Base-by-base conservation (phyloP, 2,329 filamentous ascomycete species). In the Pyrenophora seminiperda region DNA sequence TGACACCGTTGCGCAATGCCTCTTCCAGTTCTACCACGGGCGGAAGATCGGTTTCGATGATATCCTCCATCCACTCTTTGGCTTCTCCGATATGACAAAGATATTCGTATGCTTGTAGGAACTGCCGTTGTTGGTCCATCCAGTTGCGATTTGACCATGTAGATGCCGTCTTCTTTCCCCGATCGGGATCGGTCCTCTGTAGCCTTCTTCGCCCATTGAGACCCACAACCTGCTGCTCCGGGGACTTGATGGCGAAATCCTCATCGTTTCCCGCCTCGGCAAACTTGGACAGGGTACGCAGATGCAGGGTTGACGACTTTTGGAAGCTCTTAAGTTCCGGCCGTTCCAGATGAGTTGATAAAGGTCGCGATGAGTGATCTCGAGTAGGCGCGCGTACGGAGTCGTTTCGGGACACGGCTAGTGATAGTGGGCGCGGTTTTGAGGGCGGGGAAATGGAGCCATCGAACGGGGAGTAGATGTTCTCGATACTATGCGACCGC, bases 81-180 rank as follows among this genome's bases (percentile, higher is more conserved):
- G 94, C 94, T 77, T 99, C 94, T 71, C 94, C 94, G 59, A 99
- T 97, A 69, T 99, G 94, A 71, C 94, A 99, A 30, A 99, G 87
- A 71, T 99, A 99, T 73, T 99, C 94, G 70, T 99, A 99, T 5
- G 94, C 94, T 73, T 96, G 90, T 44, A 99, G 77, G 66, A 97
- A 97, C 71, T 97, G 93, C 19, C 94, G 85, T 71, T 99, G 93
- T 70, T 96, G 94, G 73, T 99, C 94, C 93, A 99, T 99, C 94
- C 94, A 99, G 70, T 93, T 96, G 41, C 89, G 84, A 15, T 87
- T 86, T 56, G 90, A 85, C 87, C 91, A 94, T 40, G 80, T 76
- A 34, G 79, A 75, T 17, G 78, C 73, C 14, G 76, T 76, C 59
- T 81, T 84, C 55, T 83, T 83, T 44, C 24, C 24, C 24, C 75